These are phyloP conservation scores for Cylindrodendrum hubeiense DNA, from an alignment of 2,329 filamentous ascomycete species.

Conservation along the genomic window DNA sequence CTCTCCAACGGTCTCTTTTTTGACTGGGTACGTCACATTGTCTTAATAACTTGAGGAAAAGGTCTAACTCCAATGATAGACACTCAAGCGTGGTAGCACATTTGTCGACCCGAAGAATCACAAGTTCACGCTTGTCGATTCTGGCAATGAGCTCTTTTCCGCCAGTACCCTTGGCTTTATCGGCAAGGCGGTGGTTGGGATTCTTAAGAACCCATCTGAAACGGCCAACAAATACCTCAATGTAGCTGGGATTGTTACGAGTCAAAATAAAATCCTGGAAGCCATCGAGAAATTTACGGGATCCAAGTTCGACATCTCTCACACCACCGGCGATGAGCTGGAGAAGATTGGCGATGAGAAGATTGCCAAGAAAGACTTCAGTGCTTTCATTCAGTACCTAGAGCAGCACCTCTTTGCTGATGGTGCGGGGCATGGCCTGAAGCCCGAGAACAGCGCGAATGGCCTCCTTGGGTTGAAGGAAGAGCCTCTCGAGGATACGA, in stretches of 20 bases:
- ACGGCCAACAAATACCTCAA: slow-evolving; percentile 71
- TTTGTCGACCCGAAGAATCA: slow-evolving; percentile 48
- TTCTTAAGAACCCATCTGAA: slow-evolving; percentile 61
- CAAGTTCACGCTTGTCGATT: slow-evolving; percentile 67
- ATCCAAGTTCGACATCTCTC: slow-evolving; percentile 62
- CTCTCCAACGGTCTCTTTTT: slow-evolving; percentile 71
- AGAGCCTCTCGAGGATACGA: slow-evolving; percentile 15
- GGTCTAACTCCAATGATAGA: slow-evolving; percentile 53
- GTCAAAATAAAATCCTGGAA: slow-evolving; percentile 68
- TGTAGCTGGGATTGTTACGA: slow-evolving; percentile 67
- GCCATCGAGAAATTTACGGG: slow-evolving; percentile 65
- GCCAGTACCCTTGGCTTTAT: slow-evolving; percentile 64
- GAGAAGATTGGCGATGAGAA: slow-evolving; percentile 56
- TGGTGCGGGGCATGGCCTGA: slow-evolving; percentile 8
- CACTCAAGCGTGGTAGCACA: slow-evolving; percentile 55
- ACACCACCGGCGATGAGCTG: slow-evolving; percentile 49
- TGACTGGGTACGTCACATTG: slow-evolving; percentile 61
- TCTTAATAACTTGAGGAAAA: not conserved
- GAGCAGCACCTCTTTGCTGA: slow-evolving; percentile 18
- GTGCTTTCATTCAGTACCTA: slow-evolving; percentile 20
- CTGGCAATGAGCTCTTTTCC: slow-evolving; percentile 64
- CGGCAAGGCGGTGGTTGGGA: slow-evolving; percentile 62
- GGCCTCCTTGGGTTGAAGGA: slow-evolving; percentile 12
- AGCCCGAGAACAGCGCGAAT: slow-evolving; percentile 2
- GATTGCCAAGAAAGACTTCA: slow-evolving; percentile 53